These are phyloP conservation scores for Stephania japonica DNA, from an alignment of 164 flowering plant genomes.

Conservation along the genomic window DNA sequence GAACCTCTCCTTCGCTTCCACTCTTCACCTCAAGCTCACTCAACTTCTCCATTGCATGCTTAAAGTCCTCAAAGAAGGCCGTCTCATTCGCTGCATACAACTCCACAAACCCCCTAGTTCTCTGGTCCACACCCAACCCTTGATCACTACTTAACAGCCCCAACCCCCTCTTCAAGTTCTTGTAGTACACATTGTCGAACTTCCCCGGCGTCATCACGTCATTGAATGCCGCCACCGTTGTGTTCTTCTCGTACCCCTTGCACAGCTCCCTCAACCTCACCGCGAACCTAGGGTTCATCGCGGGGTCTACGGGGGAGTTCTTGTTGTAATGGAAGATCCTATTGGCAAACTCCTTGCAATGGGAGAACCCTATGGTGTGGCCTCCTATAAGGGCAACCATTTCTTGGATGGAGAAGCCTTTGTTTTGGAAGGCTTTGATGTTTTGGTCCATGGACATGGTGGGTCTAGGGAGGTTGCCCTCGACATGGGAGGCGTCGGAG, in stretches of 20 bases:
- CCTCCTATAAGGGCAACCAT: conserved; percentile 60
- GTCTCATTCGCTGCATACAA: conserved; percentile 44
- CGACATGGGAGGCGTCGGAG: conserved; percentile 34
- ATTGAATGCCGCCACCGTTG: conserved; percentile 48
- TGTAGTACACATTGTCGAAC: conserved; percentile 61
- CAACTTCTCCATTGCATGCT: conserved; percentile 56
- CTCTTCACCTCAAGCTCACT: conserved; percentile 37
- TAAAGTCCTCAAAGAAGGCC: conserved; percentile 47
- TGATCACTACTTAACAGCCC: conserved; percentile 46
- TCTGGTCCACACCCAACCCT: conserved; percentile 25
- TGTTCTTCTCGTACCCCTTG: conserved; percentile 32
- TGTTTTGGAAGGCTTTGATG: conserved; percentile 30
- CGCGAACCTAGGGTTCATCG: conserved; percentile 36
- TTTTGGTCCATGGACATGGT: conserved; percentile 32
- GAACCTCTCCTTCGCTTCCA: conserved; percentile 51
- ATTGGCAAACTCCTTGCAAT: conserved; percentile 56
- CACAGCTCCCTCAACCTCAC: conserved; percentile 33
- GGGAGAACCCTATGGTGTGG: conserved; percentile 76
- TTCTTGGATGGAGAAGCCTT: conserved; percentile 45
- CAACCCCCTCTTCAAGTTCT: conserved; percentile 49
- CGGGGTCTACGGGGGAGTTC: conserved; percentile 29
- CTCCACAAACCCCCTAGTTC: conserved; percentile 49
- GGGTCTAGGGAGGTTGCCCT: conserved; percentile 27
- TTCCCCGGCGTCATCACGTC: conserved; percentile 62
- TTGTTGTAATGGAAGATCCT: conserved; percentile 41